A percentile compares a stretch with the other conserved stretches of the same genome.
Conservation (phyloP, 306 rosid genomes). For the Macrotyloma uniflorum region DNA sequence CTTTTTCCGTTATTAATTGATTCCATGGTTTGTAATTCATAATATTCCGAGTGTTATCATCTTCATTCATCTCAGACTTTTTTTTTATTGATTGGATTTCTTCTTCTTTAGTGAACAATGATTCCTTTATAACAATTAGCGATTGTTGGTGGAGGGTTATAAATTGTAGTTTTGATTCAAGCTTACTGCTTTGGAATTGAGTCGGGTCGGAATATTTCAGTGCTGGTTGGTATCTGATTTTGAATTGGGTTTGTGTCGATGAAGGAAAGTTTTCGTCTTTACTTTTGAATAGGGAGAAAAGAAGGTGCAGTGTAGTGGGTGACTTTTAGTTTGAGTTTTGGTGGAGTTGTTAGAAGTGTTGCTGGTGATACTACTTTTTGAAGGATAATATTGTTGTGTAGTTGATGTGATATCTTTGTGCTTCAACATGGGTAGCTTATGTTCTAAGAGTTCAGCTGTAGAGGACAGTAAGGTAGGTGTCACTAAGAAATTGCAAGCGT, state of each 20-base stretch:
- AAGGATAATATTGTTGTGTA: slow-evolving; percentile 23
- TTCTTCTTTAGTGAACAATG: background rate
- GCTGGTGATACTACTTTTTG: slow-evolving; percentile 27
- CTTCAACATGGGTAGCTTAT: slow-evolving; percentile 72
- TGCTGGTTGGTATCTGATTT: slow-evolving; percentile 29
- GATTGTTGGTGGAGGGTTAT: slow-evolving; percentile 26
- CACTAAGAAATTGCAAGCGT: slow-evolving; percentile 47
- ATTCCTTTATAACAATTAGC: background rate
- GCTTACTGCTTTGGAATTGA: slow-evolving; percentile 39
- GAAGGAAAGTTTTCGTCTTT: slow-evolving; percentile 30
- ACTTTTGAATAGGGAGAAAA: slow-evolving; percentile 21
- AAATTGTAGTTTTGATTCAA: slow-evolving; percentile 36
- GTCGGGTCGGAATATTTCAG: slow-evolving; percentile 41
- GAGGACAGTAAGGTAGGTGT: slow-evolving; percentile 67
- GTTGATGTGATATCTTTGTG: slow-evolving; percentile 28
- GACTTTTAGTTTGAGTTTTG: slow-evolving; percentile 36
- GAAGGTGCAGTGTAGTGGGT: slow-evolving; percentile 26
- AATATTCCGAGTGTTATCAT: slow-evolving; percentile 20
- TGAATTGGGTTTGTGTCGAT: slow-evolving; percentile 36
- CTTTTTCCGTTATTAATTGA: slow-evolving; percentile 17
- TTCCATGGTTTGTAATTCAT: slow-evolving; percentile 21
- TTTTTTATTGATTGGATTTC: slow-evolving; percentile 23
- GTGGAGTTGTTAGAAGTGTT: slow-evolving; percentile 36
- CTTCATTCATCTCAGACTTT: slow-evolving; percentile 4
- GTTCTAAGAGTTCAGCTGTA: slow-evolving; percentile 69